Conservation (phyloP, 768 basidiomycete genomes). For the Gelatoporia subvermispora region DNA sequence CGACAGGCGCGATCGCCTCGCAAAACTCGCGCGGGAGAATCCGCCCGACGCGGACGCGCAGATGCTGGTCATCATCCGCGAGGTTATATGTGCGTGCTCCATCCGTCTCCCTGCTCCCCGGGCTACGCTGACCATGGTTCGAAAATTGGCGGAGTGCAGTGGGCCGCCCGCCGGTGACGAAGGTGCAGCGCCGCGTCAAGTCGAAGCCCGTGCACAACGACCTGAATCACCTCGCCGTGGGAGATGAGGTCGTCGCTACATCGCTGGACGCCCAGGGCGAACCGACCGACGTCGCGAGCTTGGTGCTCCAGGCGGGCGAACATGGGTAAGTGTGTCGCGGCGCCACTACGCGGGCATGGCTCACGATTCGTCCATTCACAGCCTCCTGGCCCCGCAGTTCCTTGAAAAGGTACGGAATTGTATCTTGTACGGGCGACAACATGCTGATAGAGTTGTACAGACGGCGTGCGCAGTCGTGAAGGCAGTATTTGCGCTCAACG, state of each 20-base stretch:
- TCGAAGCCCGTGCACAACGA: too few relatives aligned
- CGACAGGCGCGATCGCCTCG: constrained; percentile 1
- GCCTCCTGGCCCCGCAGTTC: too few relatives aligned
- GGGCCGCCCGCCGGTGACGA: background rate
- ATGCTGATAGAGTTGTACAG: background rate
- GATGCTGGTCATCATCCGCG: background rate
- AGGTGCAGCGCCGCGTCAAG: too few relatives aligned
- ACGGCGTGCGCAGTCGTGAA: background rate
- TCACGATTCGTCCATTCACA: too few relatives aligned
- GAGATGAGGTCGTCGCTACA: too few relatives aligned
- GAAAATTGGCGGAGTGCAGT: background rate
- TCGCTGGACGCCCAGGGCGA: too few relatives aligned
- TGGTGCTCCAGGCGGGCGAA: too few relatives aligned
- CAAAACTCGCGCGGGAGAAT: background rate
- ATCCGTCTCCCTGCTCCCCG: background rate
- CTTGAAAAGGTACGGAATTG: too few relatives aligned
- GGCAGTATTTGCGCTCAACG: background rate
- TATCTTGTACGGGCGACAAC: background rate
- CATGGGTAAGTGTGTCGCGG: too few relatives aligned
- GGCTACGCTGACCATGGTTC: background rate
- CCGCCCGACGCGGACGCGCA: background rate
- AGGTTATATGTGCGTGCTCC: background rate
- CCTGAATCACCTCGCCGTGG: too few relatives aligned
- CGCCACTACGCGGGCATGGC: too few relatives aligned
- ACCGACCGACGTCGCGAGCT: too few relatives aligned